These are phyloP conservation scores for Phytophthora brassicae DNA, from an alignment of 352 stramenopile genomes.

Conservation along the genomic window DNA sequence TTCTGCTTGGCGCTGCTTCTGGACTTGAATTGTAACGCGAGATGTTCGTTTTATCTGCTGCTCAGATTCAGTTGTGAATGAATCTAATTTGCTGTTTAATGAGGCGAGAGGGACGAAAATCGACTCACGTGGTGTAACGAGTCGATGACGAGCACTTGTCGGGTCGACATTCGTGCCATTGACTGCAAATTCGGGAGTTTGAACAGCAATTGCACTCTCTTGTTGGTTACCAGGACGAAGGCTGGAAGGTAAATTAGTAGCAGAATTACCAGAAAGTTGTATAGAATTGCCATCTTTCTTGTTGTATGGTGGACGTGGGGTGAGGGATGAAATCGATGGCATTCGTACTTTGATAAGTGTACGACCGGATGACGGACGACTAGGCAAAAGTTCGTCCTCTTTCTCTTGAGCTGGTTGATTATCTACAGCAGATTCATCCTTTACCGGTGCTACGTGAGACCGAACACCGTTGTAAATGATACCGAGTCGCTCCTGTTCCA, in stretches of 20 bases:
- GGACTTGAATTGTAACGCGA: slow-evolving; percentile 42
- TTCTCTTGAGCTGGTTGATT: slow-evolving; percentile 4
- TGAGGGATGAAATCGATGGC: slow-evolving; percentile 10
- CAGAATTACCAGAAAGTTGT: not conserved
- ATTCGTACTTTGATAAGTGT: slow-evolving; percentile 22
- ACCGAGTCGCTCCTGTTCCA: slow-evolving; percentile 67
- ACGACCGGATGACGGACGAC: slow-evolving; percentile 10
- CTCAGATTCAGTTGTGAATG: slow-evolving; percentile 3
- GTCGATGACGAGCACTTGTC: slow-evolving; percentile 19
- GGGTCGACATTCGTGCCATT: slow-evolving; percentile 13
- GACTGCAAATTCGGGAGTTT: slow-evolving; percentile 2
- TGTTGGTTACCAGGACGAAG: slow-evolving; percentile 17
- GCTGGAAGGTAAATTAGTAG: not conserved
- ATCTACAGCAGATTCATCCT: slow-evolving; percentile 8
- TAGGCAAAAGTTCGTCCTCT: not conserved
- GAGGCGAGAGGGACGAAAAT: slow-evolving; percentile 43
- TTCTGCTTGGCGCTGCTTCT: slow-evolving; percentile 46
- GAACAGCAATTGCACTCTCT: not conserved
- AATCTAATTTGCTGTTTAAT: slow-evolving; percentile 3
- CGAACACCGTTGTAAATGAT: slow-evolving; percentile 53
- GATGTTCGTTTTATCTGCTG: slow-evolving; percentile 8
- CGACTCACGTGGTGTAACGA: slow-evolving; percentile 50
- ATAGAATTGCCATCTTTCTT: slow-evolving; percentile 9
- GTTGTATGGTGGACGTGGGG: slow-evolving; percentile 11
- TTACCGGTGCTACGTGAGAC: slow-evolving; percentile 16